Base-by-base conservation (phyloP, 2,329 filamentous ascomycete species). In the Endoconidiophora laricicola region DNA sequence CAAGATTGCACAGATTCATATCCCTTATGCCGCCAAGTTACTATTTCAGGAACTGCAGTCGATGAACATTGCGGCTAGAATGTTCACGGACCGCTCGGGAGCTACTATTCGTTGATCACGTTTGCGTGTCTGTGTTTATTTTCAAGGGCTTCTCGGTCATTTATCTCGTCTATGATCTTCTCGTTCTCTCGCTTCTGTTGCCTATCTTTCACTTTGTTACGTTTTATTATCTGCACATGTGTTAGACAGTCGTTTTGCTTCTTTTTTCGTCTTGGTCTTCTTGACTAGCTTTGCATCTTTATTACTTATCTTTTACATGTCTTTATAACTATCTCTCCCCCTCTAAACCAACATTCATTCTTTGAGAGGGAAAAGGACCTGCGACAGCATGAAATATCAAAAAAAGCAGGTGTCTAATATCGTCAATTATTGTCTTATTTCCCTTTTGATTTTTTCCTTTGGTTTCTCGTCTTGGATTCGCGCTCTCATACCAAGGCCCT, bases 41-140 rank as follows among this genome's bases (percentile, higher is more conserved):
- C 78, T 98, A 46, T 98, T 98, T 81, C 91, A 98, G 70, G 91
- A 98, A 70, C 71, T 98, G 58, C 86, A 88, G 62, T 82, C 87
- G 46, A 98, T 98, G 91, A 96, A 96, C 66, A 96, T 98, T 65
- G 90, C 91, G 9, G 83, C 90, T 29, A 81, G 91, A 63, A 90
- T 98, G 87, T 98, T 94, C 64, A 96, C 90, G 38, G 84, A 85
- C 63, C 71, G 83, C 53, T 86, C 82, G 14, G 83, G 83, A 49
- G 79, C 85, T 52, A 79, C 78, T 41, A 77, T 86, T 56, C 75
- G 83, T 56, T 83, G 18, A 46, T 12, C 29, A 33, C 26, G 3
- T 2, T 16, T 36, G 22, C 20, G 42, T 23, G 36, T 33, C 37
- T 38, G 4, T 38, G n/a, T 26, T 23, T 46, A 14, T 22, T 33